These are phyloP conservation scores for Leccinum huronense DNA, from an alignment of 1,284 basidiomycete species.

Conservation along the genomic window DNA sequence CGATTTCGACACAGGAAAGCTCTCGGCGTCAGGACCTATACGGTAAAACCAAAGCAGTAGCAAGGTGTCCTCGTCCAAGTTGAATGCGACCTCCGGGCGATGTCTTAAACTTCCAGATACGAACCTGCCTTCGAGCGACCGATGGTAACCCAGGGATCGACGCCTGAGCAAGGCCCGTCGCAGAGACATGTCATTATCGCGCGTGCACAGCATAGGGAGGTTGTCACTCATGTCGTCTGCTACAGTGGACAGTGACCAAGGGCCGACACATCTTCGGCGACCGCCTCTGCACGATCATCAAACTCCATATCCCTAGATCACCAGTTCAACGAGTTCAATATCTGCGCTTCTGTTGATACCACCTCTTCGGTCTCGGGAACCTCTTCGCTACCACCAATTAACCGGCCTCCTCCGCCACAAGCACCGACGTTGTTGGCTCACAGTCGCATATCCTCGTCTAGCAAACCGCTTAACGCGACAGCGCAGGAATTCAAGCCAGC, in stretches of 20 bases:
- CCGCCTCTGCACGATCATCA: slow-evolving; percentile 72
- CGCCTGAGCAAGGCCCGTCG: slow-evolving; percentile 76
- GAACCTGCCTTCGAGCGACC: slow-evolving; percentile 42
- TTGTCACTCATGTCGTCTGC: slow-evolving; percentile 75
- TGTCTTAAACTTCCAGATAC: slow-evolving; percentile 44
- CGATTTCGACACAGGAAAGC: slow-evolving; percentile 47
- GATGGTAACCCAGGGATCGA: slow-evolving; percentile 55
- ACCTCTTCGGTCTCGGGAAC: slow-evolving; percentile 58
- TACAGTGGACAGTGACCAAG: slow-evolving; percentile 81
- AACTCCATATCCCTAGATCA: slow-evolving; percentile 81
- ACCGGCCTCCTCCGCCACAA: slow-evolving; percentile 39
- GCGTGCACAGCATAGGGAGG: slow-evolving; percentile 67
- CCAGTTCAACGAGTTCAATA: slow-evolving; percentile 73
- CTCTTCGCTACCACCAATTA: slow-evolving; percentile 71
- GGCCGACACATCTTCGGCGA: slow-evolving; percentile 64
- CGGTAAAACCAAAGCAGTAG: slow-evolving; percentile 49
- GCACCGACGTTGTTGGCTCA: slow-evolving; percentile 46
- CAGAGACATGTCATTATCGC: slow-evolving; percentile 83
- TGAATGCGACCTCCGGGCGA: slow-evolving; percentile 59
- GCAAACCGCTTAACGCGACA: slow-evolving; percentile 67
- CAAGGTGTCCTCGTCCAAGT: slow-evolving; percentile 42
- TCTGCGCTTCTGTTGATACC: slow-evolving; percentile 69
- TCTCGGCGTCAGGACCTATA: slow-evolving; percentile 54
- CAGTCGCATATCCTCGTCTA: slow-evolving; percentile 57
- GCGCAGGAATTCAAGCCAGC: slow-evolving; percentile 77